Base-by-base conservation (phyloP, 345 rosid species). In the Erysimum cheiranthoides region DNA sequence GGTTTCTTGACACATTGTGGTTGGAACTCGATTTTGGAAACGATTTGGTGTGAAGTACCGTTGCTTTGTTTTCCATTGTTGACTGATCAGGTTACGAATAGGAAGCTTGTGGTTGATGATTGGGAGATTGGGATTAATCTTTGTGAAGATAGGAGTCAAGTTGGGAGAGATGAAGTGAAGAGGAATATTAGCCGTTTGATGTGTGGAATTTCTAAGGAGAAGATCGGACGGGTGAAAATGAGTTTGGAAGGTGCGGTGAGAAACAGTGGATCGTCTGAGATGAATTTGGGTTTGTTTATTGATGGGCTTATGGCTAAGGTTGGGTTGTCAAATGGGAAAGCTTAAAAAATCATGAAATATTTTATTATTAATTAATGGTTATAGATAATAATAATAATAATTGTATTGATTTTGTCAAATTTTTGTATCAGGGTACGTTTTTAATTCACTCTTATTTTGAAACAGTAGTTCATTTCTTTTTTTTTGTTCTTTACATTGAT, bases 1-100 rank as follows among this genome's bases (percentile, higher is more conserved):
- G 98, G 93, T 34, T 90, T 94, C 79, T 73, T 90, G 50, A 92
- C 84, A 0, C 98, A 92, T 14, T 89, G 98, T 51, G 96, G 97
- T 5, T 91, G 98, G 96, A 90, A 94, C 52, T 94, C 97, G 10
- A 81, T 84, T 1, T 47, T 86, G 11, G 98, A 92, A 66, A 83
- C 90, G 14, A 71, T 82, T 43, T 91, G 98, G 96, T 86, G 90
- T 14, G 52, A 67, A 13, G 82, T 94, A n/a, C 97, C 97, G 0
- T 50, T 94, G 46, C 34, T 94, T 34, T 86, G 95, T 60, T 85
- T 80, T 47, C 98, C 96, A 9, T 71, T 91, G 66, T 74, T 82
- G 73, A 90, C 96, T 0, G 98, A 94, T 80, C 96, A 91, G 46
- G 93, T 90, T 60, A 85, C 97, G 8, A 89, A 91, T 57, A 70